Evolutionary conservation across 2,329 filamentous ascomycete genomes (phyloP), one percentile per base, ranked within the genome.

Genomic region (Pleurostoma richardsiae): DNA sequence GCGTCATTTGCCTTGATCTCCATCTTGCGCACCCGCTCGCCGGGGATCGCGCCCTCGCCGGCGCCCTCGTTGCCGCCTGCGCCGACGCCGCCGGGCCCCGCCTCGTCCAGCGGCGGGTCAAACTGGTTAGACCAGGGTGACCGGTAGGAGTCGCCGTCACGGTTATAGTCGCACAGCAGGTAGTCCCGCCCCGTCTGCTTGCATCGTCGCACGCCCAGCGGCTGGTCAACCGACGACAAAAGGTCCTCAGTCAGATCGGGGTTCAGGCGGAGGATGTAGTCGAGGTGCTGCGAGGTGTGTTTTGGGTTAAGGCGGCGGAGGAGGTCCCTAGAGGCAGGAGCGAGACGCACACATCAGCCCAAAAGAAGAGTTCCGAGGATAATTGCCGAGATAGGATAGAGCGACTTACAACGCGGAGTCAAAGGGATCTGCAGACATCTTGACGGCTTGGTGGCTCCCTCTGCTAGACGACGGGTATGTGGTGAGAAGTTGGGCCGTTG

Each of bases 81-180:
- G 6, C 75, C 73, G 3, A 77, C 70, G 29, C 74, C 78, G 29
- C 76, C 76, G 1, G 64, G 62, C 11, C 61, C 65, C 43, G 76
- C 78, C 54, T 79, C 79, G 54, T 88, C 85, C 50, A 96, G 79
- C 10, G 90, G 87, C 19, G 92, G 94, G 65, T 97, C 90, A 68
- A 99, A 99, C 70, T 96, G 88, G 72, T 97, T 97, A 72, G 86
- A 94, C 94, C 94, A 99, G n/a, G 94, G 94, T 55, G 89, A 95
- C 52, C 94, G 87, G 79, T 96, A 96, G 71, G 88, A 95, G 73
- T 96, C 92, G 52, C 94, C 94, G 70, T 99, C 94, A 54, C 94
- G 91, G 79, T 99, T 99, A 80, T 99, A 99, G 79, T 99, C 94
- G 77, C 94, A 99, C 61, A 96, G 87, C 44, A 99, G 83, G 74